A percentile compares a stretch with the other conserved stretches of the same genome.
phyloP scores from a whole-genome alignment of 1,284 basidiomycete species.

The Tilletiopsis washingtonensis region DNA sequence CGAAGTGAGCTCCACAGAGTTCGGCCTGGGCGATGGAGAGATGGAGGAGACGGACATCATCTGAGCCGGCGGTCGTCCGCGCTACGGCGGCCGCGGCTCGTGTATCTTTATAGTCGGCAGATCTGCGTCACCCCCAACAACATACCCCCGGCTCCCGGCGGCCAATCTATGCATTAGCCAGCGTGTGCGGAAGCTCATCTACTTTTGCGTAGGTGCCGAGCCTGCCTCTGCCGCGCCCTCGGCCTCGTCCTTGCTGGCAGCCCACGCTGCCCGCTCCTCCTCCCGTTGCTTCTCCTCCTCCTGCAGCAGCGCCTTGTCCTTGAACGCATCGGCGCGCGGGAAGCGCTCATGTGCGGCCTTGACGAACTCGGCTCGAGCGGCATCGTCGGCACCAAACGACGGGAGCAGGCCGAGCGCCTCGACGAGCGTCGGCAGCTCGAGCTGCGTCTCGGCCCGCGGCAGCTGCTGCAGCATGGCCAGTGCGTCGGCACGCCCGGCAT shows the following conservation, averaged over 20 bases:
- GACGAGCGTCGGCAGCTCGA: constrained; percentile 14
- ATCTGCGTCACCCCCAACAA: too few species aligned
- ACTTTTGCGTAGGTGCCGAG: too few species aligned
- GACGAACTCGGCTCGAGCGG: too few species aligned
- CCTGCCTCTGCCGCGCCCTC: too few species aligned
- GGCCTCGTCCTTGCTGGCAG: too few species aligned
- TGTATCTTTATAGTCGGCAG: too few species aligned
- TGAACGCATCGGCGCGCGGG: constrained; percentile 49
- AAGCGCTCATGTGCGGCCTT: constrained; percentile 37
- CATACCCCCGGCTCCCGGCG: too few species aligned
- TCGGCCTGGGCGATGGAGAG: constrained; percentile 10
- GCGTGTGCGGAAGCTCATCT: too few species aligned
- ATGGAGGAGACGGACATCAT: constrained; percentile 10
- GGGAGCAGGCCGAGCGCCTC: constrained; percentile 14
- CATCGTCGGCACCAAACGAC: constrained; percentile 36
- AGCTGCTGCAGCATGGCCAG: constrained; percentile 29
- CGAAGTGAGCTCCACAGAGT: constrained; percentile 6
- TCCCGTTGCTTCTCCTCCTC: constrained; percentile 15
- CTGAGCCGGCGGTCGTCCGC: not conserved
- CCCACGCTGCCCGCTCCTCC: not conserved
- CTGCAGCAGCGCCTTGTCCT: constrained; percentile 29
- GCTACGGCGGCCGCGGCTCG: too few species aligned
- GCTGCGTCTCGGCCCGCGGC: constrained; percentile 7
- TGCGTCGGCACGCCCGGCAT: constrained; percentile 15
- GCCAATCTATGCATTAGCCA: too few species aligned